These are phyloP conservation scores for Cytospora paraplurivora DNA, from an alignment of 2,329 filamentous ascomycete genomes.

Conservation along the genomic window DNA sequence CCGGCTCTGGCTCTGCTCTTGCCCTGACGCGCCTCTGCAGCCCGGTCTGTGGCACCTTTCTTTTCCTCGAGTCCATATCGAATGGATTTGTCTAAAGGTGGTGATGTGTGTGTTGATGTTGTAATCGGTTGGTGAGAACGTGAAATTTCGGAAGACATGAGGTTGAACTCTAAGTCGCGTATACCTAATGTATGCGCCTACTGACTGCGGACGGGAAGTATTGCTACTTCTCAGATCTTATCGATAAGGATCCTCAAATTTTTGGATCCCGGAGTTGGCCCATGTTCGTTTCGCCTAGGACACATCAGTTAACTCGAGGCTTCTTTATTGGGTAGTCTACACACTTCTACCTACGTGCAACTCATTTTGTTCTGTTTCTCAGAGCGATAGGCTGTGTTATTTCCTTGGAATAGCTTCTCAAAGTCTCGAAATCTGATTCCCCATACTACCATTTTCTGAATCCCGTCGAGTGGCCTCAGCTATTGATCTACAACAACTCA, in stretches of 20 bases:
- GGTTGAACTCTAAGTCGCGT: constrained; percentile 5
- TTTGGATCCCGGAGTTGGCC: not conserved
- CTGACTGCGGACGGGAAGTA: not conserved
- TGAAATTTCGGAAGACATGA: constrained; percentile 20
- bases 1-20: constrained; percentile 48
- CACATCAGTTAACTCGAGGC: not conserved
- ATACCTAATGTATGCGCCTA: not conserved
- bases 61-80: constrained; percentile 43
- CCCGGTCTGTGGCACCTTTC: constrained; percentile 43
- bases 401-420: not conserved
- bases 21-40: constrained; percentile 49
- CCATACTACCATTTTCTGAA: not conserved
- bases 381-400: not conserved
- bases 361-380: not conserved
- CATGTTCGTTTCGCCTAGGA: not conserved
- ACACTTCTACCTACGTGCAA: not conserved
- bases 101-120: not conserved
- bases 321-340: not conserved
- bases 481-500: not conserved
- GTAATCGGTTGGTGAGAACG: constrained; percentile 3
- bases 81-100: not conserved
- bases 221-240: constrained; percentile 13
- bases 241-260: constrained; percentile 24
- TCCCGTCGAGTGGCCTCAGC: not conserved
- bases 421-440: not conserved